Base-by-base conservation (phyloP, 2,329 filamentous ascomycete genomes). In the Hortaea werneckii region DNA sequence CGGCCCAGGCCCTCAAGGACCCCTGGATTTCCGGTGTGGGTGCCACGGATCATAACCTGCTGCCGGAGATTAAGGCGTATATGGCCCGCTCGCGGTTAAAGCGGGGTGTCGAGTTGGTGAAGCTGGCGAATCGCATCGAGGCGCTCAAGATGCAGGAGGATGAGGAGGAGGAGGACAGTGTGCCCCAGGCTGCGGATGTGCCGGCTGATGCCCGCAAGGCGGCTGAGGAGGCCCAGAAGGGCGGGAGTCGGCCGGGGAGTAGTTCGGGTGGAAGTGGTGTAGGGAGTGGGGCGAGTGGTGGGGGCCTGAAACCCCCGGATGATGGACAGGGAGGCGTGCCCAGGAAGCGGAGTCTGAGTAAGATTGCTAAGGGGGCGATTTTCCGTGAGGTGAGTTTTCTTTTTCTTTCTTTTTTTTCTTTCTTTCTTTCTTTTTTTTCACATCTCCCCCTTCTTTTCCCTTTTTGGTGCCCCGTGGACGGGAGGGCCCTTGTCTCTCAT, bases 41-140 rank as follows among this genome's bases (percentile, higher is more conserved):
- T 48, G 90, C 90, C 51, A 87, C 85, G 50, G 89, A 96, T 68
- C 88, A 95, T 79, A 89, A 98, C 75, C 78, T 98, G 78, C 72
- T 98, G 66, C 92, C 92, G 55, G 92, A 98, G 72, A 94, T 98
- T 74, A 86, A 85, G 68, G 84, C 88, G 43, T 94, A 92, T 72
- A 87, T 94, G 68, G 84, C 89, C 52, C 88, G 88, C 68, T 87
- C 87, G 47, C 87, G 88, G 51, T 83, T 98, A 57, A 85, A 85
- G 67, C 85, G 90, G 53, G 90, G 89, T 59, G 94, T 98, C 71
- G 87, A 96, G 68, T 82, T 95, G 61, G 85, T 96, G 74, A 95
- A 94, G 71, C 80, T 98, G 45, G 82, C 87, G 54, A 95, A 95
- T 70, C 86, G 90, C 54, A 96, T 98, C 70, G 87, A 95, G 65